These are phyloP conservation scores for Ganoderma boninense DNA, from an alignment of 1,284 basidiomycete species.

Conservation along the genomic window DNA sequence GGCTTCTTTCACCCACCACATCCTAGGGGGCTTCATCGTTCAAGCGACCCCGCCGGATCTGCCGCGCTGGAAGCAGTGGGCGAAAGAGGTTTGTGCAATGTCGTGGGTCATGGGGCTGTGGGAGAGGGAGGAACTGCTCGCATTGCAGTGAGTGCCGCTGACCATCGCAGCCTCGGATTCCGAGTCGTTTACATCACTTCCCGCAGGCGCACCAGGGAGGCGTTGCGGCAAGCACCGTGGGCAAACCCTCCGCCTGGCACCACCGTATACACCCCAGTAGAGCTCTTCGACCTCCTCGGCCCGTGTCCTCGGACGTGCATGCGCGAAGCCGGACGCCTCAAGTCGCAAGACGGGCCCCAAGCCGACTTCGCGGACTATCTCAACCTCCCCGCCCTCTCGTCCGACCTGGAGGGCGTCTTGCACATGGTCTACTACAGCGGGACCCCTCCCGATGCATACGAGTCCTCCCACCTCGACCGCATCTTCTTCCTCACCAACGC, in stretches of 20 bases:
- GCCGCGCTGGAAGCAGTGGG: background rate
- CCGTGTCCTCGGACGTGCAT: background rate
- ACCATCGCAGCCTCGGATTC: background rate
- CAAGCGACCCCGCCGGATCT: background rate
- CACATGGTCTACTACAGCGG: background rate
- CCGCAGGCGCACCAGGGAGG: background rate
- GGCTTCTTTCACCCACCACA: background rate
- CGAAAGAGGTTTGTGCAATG: background rate
- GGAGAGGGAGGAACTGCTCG: background rate
- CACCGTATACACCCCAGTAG: background rate
- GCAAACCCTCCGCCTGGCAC: background rate
- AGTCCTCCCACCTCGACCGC: background rate
- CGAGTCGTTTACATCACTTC: background rate
- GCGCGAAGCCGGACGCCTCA: background rate
- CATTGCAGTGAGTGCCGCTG: background rate
- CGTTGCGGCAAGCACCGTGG: background rate
- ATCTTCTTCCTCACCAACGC: background rate
- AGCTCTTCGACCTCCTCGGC: background rate
- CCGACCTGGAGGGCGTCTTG: background rate
- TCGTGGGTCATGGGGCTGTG: background rate
- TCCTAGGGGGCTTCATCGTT: background rate
- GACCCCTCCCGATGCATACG: background rate
- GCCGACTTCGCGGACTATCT: background rate
- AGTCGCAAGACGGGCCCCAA: background rate
- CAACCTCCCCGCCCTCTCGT: background rate